Percentiles rank a stretch among this genome's conserved stretches.
phyloP scores from a whole-genome alignment of 169 alveolate genomes.

The Pseudocohnilembus persalinus region DNA sequence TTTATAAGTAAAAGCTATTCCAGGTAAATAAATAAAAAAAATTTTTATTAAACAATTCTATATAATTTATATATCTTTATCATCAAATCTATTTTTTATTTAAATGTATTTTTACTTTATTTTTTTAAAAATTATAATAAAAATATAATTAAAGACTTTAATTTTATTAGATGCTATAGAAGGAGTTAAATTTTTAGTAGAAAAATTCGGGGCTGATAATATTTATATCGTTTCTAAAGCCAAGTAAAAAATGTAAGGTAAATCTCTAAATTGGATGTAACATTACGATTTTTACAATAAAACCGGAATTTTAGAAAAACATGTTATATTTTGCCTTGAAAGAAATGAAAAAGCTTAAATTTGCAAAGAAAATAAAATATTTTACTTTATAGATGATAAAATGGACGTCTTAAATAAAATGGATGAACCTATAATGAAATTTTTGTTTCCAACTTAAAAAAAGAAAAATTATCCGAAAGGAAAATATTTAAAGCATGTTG shows the following conservation, averaged over 20 bases:
- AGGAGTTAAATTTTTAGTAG: background rate
- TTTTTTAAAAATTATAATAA: no score
- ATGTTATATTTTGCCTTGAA: background rate
- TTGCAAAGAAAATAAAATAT: background rate
- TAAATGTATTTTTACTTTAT: no score
- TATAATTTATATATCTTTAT: no score
- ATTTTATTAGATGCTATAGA: background rate
- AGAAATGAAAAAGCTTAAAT: background rate
- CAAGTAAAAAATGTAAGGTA: no score
- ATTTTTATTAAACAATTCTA: no score
- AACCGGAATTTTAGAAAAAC: background rate
- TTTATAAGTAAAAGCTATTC: background rate
- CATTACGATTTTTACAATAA: background rate
- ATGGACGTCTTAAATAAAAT: background rate
- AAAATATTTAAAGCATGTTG: background rate
- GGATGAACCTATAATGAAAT: background rate
- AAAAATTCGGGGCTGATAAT: background rate
- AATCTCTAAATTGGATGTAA: background rate
- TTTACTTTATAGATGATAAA: background rate
- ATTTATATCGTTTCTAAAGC: background rate
- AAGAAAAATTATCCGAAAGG: background rate
- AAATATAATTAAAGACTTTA: no score
- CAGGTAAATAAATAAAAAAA: background rate
- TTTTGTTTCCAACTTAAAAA: background rate
- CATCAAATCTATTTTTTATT: no score